Conservation (phyloP, 257 asterid species). For the Eucommia ulmoides region DNA sequence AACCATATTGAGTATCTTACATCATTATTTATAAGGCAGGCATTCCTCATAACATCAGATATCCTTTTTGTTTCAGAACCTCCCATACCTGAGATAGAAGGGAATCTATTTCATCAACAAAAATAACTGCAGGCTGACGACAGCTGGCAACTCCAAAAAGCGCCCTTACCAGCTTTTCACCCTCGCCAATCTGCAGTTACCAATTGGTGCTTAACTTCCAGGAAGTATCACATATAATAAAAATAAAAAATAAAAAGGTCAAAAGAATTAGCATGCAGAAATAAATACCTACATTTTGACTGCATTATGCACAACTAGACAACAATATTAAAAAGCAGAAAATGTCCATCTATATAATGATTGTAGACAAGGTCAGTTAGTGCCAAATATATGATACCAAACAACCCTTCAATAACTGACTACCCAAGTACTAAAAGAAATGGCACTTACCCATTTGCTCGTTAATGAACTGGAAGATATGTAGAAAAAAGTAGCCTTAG, state of each 20-base stretch:
- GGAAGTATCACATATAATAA: no score
- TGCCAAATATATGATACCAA: no score
- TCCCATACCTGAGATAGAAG: constrained; percentile 86
- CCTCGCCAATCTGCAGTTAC: constrained; percentile 86
- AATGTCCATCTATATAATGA: no score
- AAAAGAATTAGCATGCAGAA: no score
- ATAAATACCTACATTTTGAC: no score
- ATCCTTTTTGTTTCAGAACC: background rate
- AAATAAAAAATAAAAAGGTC: no score
- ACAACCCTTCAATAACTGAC: no score
- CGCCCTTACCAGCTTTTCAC: constrained; percentile 97
- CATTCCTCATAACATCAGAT: constrained; percentile 1
- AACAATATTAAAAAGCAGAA: no score
- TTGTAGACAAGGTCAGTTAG: no score
- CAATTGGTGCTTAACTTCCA: no score
- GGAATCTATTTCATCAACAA: constrained; percentile 95
- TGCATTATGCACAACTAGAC: no score
- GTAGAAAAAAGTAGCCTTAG: constrained; percentile 96
- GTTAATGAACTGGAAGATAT: constrained; percentile 98
- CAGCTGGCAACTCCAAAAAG: constrained; percentile 98
- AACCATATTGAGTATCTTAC: constrained; percentile 16
- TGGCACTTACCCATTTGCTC: constrained; percentile 83
- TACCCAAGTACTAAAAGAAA: background rate
- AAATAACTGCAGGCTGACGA: constrained; percentile 97
- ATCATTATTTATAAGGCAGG: background rate